Conservation (phyloP, 805 yeast species). For the Starmerella geochares region DNA sequence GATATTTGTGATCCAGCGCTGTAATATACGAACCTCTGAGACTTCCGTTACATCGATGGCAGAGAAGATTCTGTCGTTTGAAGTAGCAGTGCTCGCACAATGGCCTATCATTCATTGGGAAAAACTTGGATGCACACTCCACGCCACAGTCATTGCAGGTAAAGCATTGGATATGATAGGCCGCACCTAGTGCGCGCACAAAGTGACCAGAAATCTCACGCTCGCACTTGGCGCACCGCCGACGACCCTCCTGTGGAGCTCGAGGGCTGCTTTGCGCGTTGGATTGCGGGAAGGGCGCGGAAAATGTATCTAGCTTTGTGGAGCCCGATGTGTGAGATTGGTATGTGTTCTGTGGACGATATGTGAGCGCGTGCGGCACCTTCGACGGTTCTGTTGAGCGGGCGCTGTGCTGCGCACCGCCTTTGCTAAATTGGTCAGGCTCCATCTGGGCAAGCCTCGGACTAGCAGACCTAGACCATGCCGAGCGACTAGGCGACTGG, state of each 20-base stretch:
- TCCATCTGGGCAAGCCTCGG: not conserved
- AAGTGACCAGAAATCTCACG: conserved; percentile 57
- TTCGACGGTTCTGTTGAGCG: not conserved
- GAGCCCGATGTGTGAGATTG: not conserved
- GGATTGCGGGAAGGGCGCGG: not conserved
- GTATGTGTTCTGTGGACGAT: not conserved
- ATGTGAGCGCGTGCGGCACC: not conserved
- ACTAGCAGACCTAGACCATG: not conserved
- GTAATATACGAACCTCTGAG: conserved; percentile 88
- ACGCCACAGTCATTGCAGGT: conserved; percentile 73
- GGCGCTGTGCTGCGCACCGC: not conserved
- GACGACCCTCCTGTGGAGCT: conserved; percentile 7
- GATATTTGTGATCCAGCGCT: conserved; percentile 84
- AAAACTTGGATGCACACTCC: conserved; percentile 76
- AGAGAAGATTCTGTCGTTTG: conserved; percentile 71
- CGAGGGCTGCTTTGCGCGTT: not conserved
- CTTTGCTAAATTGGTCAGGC: not conserved
- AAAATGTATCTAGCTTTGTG: not conserved
- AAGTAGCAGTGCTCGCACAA: conserved; percentile 91
- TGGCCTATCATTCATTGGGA: conserved; percentile 59
- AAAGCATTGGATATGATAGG: conserved; percentile 82
- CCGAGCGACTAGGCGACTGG: conserved; percentile 4
- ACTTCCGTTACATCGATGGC: conserved; percentile 75
- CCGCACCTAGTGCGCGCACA: conserved; percentile 69
- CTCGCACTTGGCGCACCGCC: conserved; percentile 43